Evolutionary conservation across 2,329 filamentous ascomycete genomes (phyloP).

Genomic region (Epichloe typhina): DNA sequence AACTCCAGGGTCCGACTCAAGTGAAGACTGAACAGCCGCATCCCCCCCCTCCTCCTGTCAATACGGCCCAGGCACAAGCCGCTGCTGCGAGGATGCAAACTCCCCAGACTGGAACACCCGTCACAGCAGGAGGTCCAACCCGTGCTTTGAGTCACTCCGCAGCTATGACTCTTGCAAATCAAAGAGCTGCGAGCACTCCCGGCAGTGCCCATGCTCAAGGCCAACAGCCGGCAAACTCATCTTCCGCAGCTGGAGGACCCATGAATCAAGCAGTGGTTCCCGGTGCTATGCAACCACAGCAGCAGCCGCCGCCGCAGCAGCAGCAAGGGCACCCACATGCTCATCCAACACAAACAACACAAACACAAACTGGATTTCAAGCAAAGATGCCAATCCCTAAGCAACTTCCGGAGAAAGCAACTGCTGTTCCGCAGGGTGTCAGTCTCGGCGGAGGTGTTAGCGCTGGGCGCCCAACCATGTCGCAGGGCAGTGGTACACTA

Average conservation of each 20-base stretch:
- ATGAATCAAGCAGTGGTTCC: constrained; percentile 21
- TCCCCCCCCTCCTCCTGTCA: constrained; percentile 31
- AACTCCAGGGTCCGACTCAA: constrained; percentile 12
- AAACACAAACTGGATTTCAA: constrained; percentile 30
- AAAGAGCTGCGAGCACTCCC: constrained; percentile 23
- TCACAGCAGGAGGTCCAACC: constrained; percentile 23
- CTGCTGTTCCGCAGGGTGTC: constrained; percentile 61
- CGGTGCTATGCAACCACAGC: constrained; percentile 15
- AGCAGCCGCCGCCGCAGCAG: constrained; percentile 10
- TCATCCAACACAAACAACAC: constrained; percentile 34
- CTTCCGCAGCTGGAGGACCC: constrained; percentile 13
- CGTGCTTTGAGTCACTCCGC: constrained; percentile 35
- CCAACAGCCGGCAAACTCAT: constrained; percentile 16
- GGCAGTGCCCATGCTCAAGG: constrained; percentile 17
- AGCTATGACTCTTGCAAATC: constrained; percentile 36
- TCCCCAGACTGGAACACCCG: constrained; percentile 31
- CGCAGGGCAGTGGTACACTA: constrained; percentile 60
- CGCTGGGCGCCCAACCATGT: constrained; percentile 67
- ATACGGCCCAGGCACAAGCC: constrained; percentile 27
- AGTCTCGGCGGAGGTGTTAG: constrained; percentile 48
- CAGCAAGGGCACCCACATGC: constrained; percentile 33
- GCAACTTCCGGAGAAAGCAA: constrained; percentile 53
- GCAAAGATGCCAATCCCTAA: constrained; percentile 76
- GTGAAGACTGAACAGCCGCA: constrained; percentile 20
- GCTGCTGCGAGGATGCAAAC: constrained; percentile 36